Base-by-base conservation (phyloP, 805 yeast genomes). In the Yamadazyma akitaensis region DNA sequence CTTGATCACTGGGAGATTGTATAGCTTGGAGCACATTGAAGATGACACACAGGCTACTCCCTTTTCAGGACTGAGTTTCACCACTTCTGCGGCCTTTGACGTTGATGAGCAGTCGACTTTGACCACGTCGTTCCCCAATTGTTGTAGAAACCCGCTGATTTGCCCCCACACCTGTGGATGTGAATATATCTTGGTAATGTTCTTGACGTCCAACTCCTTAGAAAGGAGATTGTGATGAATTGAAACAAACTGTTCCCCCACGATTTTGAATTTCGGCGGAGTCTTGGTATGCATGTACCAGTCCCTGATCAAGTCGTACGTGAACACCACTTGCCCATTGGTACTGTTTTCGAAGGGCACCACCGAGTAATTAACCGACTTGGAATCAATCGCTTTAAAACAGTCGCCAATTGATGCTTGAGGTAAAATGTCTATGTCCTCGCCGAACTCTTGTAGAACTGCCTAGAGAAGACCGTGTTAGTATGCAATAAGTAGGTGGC, bases 111-210 rank as follows among this genome's bases (percentile, higher is more conserved):
- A 74, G 63, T 90, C 96, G 14, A 85, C 71, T 18, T 31, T 41
- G 9, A 17, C 19, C 33, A 68, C 63, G 39, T 58, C 59, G 12
- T 60, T 46, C 35, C 59, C 48, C 59, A 70, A 51, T 16, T 69
- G 42, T 28, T 51, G 42, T 36, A 86, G 60, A 68, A 87, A 94
- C 18, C 68, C 62, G 2, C 76, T 69, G 42, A 88, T 84, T 62
- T 92, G 99, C 9, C 97, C 95, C 99, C 99, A 92, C 0, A 91
- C 99, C 63, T 92, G 99, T 1, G 99, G 97, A 65, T 92, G 99
- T 2, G 97, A 87, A 67, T 87, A 88, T 16, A 92, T 76, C 28
- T 73, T 77, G 13, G 60, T 64, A 43, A 90, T 76, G 12, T 73
- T 61, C 1, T 62, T 52, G 2, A 84, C 53, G 30, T 71, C 72